Evolutionary conservation across 768 basidiomycete species (phyloP).

Genomic region (Termitomyces sp.): DNA sequence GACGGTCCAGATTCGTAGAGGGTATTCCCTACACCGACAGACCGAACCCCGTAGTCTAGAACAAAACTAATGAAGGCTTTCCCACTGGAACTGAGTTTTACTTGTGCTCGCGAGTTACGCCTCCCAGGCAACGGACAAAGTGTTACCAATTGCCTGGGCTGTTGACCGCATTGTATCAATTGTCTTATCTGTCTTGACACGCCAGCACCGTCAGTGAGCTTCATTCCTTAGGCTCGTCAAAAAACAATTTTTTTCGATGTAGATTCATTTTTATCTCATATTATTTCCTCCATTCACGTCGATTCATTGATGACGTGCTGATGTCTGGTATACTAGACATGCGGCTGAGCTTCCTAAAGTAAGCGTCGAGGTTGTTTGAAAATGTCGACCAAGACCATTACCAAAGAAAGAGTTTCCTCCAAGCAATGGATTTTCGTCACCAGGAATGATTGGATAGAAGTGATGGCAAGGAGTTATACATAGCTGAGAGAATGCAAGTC

Average conservation of each 20-base stretch:
- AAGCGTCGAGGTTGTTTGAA: not conserved
- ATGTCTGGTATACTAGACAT: not conserved
- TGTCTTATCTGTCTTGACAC: not conserved
- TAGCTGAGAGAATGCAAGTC: constrained; percentile 16
- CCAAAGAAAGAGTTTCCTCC: not conserved
- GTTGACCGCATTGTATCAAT: too few relatives aligned
- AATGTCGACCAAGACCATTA: too few relatives aligned
- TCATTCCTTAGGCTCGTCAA: not conserved
- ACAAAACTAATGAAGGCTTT: not conserved
- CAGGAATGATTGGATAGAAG: too few relatives aligned
- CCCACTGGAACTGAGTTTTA: not conserved
- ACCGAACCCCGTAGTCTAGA: not conserved
- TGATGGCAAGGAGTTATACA: not conserved
- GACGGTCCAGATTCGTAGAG: not conserved
- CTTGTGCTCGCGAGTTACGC: too few relatives aligned
- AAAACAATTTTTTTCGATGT: not conserved
- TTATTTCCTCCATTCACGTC: not conserved
- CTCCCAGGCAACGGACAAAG: not conserved
- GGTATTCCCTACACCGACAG: not conserved
- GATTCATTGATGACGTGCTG: not conserved
- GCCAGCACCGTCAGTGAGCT: not conserved
- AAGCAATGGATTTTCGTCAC: not conserved
- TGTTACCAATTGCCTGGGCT: not conserved
- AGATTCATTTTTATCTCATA: too few relatives aligned
- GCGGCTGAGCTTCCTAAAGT: not conserved